phyloP scores from a whole-genome alignment of 805 yeast genomes.

The Zygoascus ofunaensis region DNA sequence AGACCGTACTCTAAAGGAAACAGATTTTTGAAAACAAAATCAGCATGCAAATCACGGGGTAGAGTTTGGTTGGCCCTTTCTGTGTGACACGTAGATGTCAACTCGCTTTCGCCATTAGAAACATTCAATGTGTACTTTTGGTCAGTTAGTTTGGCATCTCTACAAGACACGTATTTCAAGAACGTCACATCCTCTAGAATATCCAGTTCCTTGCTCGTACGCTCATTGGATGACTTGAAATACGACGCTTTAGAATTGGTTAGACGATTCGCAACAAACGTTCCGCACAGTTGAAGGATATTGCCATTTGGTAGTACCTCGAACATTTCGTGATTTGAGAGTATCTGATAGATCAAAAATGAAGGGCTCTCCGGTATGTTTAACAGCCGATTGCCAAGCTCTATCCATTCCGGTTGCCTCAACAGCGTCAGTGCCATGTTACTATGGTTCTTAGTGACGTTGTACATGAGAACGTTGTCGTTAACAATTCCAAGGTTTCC shows the following conservation, averaged over 20 bases:
- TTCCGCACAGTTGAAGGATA: slow-evolving; percentile 4
- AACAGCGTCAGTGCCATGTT: slow-evolving; percentile 1
- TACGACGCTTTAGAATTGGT: background rate
- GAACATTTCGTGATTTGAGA: slow-evolving; percentile 4
- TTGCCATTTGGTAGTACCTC: slow-evolving; percentile 2
- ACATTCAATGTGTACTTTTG: background rate
- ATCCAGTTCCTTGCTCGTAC: background rate
- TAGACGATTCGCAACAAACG: background rate
- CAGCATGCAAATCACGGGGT: background rate
- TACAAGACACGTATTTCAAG: background rate
- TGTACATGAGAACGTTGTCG: background rate
- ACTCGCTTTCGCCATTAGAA: no score
- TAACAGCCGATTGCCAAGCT: background rate
- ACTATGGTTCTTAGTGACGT: background rate
- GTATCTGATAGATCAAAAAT: background rate
- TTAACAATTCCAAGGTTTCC: no score
- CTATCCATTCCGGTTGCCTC: background rate
- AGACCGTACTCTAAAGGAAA: slow-evolving; percentile 1
- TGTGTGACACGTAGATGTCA: background rate
- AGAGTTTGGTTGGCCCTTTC: background rate
- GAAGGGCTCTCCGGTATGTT: background rate
- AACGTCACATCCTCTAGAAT: background rate
- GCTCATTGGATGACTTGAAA: background rate
- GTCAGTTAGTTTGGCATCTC: background rate
- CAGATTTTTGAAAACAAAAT: background rate